Conservation (phyloP, 768 basidiomycete genomes). For the Rhizopogon vulgaris region DNA sequence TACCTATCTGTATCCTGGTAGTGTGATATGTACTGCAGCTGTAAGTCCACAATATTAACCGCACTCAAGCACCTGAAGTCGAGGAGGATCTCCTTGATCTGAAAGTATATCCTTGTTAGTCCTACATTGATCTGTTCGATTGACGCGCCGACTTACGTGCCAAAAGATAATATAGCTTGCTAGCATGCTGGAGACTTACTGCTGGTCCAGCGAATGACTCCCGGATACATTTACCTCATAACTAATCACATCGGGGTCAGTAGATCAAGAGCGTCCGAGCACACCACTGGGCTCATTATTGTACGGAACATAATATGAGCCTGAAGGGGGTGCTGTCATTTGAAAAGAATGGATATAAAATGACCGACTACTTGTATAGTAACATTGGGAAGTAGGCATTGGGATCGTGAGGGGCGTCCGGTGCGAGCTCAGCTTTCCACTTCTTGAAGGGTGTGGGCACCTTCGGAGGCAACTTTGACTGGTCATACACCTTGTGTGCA, state of each 20-base stretch:
- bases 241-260: background rate
- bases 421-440: constrained; percentile 69
- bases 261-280: background rate
- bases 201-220: too few species aligned
- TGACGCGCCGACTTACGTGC: too few species aligned
- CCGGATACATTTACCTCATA: too few species aligned
- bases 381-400: constrained; percentile 82
- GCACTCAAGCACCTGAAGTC: constrained; percentile 3
- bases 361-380: constrained; percentile 43
- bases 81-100: too few species aligned
- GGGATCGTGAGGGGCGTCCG: constrained; percentile 79
- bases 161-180: too few species aligned
- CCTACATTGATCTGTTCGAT: too few species aligned
- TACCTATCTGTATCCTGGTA: background rate
- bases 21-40: constrained; percentile 21
- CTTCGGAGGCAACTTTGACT: constrained; percentile 64
- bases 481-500: constrained; percentile 50
- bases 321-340: constrained; percentile 23
- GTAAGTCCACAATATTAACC: constrained; percentile 21
- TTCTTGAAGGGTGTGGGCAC: constrained; percentile 62
- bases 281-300: too few species aligned
- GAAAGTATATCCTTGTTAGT: too few species aligned
- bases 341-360: background rate
- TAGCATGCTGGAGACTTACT: too few species aligned
- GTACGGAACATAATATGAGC: constrained; percentile 30